Conservation (phyloP, 257 asterid species). For the Petunia axillaris region DNA sequence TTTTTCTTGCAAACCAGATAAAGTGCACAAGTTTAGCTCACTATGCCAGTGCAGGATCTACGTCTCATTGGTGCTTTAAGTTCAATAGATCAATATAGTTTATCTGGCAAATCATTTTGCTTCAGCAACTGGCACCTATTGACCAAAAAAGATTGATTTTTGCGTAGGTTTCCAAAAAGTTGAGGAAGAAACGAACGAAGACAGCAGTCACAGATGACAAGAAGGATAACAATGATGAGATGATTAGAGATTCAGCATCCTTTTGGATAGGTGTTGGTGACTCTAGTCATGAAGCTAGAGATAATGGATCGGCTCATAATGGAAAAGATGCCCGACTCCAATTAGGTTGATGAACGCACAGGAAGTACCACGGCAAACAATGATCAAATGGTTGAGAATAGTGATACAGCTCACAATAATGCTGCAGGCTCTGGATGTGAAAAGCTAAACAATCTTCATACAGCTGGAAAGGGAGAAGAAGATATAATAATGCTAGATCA, state of each 20-base stretch:
- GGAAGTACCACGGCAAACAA: constrained; percentile 22
- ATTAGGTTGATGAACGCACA: constrained; percentile 45
- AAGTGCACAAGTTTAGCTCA: neutral
- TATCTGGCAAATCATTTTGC: neutral
- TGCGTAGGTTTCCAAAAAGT: constrained; percentile 78
- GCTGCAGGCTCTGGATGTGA: constrained; percentile 21
- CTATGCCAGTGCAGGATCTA: constrained; percentile 15
- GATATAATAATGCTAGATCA: neutral
- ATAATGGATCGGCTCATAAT: constrained; percentile 10
- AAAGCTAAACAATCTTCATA: constrained; percentile 13
- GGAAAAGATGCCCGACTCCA: constrained; percentile 41
- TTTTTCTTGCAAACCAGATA: constrained; percentile 11
- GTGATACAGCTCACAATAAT: constrained; percentile 26
- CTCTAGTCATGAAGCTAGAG: constrained; percentile 46
- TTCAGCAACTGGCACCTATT: constrained; percentile 21
- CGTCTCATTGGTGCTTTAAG: neutral
- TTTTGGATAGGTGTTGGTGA: constrained; percentile 44
- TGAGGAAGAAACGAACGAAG: constrained; percentile 66
- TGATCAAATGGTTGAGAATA: constrained; percentile 24
- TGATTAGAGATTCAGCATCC: constrained; percentile 40
- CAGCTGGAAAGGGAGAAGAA: constrained; percentile 21
- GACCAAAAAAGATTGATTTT: constrained; percentile 31
- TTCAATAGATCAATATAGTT: neutral
- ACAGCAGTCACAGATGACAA: constrained; percentile 35
- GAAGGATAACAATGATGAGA: constrained; percentile 49